Conservation (phyloP, 164 flowering plant species). For the Magnolia kwangsiensis region DNA sequence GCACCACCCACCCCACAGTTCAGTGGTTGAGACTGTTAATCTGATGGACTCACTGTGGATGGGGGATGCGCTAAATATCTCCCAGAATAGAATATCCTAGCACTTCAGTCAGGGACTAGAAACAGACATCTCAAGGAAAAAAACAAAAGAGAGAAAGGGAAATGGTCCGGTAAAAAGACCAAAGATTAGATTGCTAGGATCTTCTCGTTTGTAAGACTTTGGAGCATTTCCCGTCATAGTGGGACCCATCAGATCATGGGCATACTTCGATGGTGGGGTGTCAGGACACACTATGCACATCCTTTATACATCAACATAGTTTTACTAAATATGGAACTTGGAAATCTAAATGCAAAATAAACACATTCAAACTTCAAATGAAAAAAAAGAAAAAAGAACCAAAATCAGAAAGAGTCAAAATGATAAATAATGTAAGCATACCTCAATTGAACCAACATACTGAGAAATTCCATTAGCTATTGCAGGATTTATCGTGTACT, state of each 20-base stretch:
- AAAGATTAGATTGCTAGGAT: not conserved
- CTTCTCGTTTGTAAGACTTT: not conserved
- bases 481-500: constrained; percentile 99
- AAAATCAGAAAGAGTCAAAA: not conserved
- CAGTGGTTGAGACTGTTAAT: not conserved
- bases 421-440: constrained; percentile 20
- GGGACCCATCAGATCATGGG: not conserved
- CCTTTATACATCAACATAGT: not conserved
- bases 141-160: not conserved
- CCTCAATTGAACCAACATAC: constrained; percentile 94
- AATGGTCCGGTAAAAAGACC: not conserved
- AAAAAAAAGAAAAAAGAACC: not conserved
- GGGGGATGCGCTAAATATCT: not conserved
- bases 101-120: not conserved
- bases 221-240: not conserved
- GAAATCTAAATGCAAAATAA: not conserved
- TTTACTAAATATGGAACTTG: not conserved
- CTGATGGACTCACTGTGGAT: not conserved
- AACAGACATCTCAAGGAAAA: no score
- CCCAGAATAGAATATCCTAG: not conserved
- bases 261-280: not conserved
- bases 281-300: not conserved
- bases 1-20: not conserved
- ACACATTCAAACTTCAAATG: not conserved
- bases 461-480: constrained; percentile 83